Evolutionary conservation across 2,329 filamentous ascomycete species (phyloP).

Genomic region (Clathrospora elynae): DNA sequence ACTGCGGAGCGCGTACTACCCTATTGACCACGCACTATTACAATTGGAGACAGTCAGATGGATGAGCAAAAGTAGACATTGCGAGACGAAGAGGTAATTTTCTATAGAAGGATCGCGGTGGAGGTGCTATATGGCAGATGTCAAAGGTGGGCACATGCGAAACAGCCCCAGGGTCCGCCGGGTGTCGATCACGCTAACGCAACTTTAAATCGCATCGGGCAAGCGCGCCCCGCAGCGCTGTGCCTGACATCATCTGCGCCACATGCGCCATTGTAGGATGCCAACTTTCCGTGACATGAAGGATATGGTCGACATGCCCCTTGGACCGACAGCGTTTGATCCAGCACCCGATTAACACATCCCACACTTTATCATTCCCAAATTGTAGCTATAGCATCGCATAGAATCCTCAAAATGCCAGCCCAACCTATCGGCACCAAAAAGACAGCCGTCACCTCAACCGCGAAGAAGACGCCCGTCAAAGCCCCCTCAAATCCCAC

Average conservation of each 20-base stretch:
- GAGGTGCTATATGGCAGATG: slow-evolving; percentile 16
- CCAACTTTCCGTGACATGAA: slow-evolving; percentile 20
- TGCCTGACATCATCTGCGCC: slow-evolving; percentile 36
- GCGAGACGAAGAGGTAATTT: slow-evolving; percentile 6
- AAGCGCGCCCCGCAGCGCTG: slow-evolving; percentile 22
- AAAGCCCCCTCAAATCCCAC: slow-evolving; percentile 7
- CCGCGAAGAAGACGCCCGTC: slow-evolving; percentile 24
- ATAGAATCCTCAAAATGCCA: slow-evolving; percentile 22
- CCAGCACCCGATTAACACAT: neutral
- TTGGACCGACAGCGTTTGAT: neutral
- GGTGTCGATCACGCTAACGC: slow-evolving; percentile 27
- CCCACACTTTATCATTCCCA: neutral
- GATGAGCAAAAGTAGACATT: neutral
- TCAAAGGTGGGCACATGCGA: slow-evolving; percentile 22
- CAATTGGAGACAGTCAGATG: neutral
- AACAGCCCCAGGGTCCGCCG: slow-evolving; percentile 30
- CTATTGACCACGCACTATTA: slow-evolving; percentile 12
- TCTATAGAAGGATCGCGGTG: slow-evolving; percentile 5
- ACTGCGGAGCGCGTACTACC: slow-evolving; percentile 9
- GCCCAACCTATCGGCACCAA: slow-evolving; percentile 37
- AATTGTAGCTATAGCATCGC: neutral
- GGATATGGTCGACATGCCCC: slow-evolving; percentile 7
- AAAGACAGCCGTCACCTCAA: slow-evolving; percentile 24
- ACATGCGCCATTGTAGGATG: slow-evolving; percentile 16
- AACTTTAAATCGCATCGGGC: slow-evolving; percentile 27